Evolutionary conservation across 2,329 filamentous ascomycete genomes (phyloP).

Genomic region (Paecilomyces dactylethromorphus): DNA sequence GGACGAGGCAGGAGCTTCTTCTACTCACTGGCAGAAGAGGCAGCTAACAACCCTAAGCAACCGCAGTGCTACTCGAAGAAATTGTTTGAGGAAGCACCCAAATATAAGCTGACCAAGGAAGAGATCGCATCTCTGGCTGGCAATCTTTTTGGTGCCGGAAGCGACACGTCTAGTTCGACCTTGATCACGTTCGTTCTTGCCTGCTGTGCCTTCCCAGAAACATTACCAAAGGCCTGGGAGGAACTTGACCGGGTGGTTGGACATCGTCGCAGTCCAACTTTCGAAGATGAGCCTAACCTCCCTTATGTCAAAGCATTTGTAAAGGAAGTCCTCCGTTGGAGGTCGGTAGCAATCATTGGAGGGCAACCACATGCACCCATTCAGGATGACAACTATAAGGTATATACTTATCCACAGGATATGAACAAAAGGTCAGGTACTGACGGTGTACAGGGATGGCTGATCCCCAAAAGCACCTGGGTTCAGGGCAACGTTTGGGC

Average conservation of each 20-base stretch:
- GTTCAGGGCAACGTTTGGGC: constrained; percentile 18
- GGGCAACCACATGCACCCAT: constrained; percentile 17
- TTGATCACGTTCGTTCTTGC: constrained; percentile 22
- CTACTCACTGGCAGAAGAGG: constrained; percentile 47
- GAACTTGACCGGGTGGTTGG: constrained; percentile 30
- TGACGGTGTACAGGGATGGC: constrained; percentile 11
- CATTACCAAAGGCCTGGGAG: constrained; percentile 18
- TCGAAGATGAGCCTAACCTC: constrained; percentile 21
- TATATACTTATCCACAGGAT: not conserved
- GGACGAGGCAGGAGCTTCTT: constrained; percentile 47
- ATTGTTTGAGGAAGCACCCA: constrained; percentile 42
- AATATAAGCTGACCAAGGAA: constrained; percentile 39
- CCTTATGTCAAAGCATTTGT: constrained; percentile 23
- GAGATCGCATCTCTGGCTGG: constrained; percentile 44
- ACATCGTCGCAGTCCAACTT: constrained; percentile 21
- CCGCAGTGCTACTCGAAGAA: constrained; percentile 40
- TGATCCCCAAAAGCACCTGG: constrained; percentile 11
- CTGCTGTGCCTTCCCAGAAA: constrained; percentile 19
- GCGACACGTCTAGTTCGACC: constrained; percentile 22
- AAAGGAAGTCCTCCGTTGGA: constrained; percentile 24
- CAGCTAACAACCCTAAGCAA: constrained; percentile 32
- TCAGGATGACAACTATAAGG: constrained; percentile 16
- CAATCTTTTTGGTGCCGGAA: constrained; percentile 29
- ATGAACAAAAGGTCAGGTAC: not conserved
- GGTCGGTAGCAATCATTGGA: constrained; percentile 19